A percentile compares a stretch with the other conserved stretches of the same genome.
Conservation (phyloP, 108 stramenopile species). For the Aurantiochytrium sp. region DNA sequence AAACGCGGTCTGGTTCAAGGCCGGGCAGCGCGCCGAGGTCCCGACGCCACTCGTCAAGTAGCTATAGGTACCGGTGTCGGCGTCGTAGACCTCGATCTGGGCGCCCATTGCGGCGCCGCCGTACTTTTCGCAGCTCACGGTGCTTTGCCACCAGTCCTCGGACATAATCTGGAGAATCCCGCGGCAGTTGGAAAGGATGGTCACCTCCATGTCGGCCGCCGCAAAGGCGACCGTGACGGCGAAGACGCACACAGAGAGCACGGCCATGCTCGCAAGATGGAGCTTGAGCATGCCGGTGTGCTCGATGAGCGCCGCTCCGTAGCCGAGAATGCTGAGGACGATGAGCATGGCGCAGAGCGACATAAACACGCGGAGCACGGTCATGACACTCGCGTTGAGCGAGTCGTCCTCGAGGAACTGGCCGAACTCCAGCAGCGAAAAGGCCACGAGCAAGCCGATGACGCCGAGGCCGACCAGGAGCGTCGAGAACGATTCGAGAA, state of each 20-base stretch:
- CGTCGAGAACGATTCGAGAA: background rate
- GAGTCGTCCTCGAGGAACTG: background rate
- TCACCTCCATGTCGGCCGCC: background rate
- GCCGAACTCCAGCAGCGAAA: constrained; percentile 6
- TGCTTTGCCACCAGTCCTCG: background rate
- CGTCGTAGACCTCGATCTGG: background rate
- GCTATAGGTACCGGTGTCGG: background rate
- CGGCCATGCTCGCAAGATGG: background rate
- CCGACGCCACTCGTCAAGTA: background rate
- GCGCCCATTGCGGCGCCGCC: constrained; percentile 20
- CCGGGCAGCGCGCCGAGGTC: background rate
- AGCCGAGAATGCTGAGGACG: background rate
- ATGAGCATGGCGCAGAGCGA: background rate
- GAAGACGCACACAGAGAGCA: background rate
- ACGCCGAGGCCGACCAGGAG: constrained; percentile 2
- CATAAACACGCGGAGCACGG: background rate
- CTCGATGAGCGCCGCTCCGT: constrained; percentile 5
- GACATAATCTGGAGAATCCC: background rate
- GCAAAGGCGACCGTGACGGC: background rate
- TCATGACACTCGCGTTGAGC: background rate
- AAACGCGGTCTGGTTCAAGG: background rate
- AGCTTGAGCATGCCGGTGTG: background rate
- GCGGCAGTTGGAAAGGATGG: background rate
- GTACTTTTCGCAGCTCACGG: background rate
- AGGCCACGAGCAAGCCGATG: background rate